Conservation (phyloP, 306 rosid species). For the Trifolium subterraneum region DNA sequence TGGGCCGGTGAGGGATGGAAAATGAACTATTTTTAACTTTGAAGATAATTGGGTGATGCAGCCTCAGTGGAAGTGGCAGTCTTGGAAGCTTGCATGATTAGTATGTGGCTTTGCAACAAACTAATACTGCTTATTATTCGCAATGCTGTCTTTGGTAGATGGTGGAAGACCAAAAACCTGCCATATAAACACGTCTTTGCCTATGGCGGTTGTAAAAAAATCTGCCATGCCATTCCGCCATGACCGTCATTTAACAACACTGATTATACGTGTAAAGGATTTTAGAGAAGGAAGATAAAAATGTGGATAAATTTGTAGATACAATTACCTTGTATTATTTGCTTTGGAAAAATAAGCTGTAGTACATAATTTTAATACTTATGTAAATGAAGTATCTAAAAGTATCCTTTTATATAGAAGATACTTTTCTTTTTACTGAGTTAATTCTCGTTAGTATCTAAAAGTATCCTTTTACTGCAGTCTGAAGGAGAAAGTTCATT, state of each 20-base stretch:
- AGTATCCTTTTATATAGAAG: neutral
- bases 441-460: neutral
- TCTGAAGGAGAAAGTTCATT: constrained; percentile 64
- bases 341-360: neutral
- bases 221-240: neutral
- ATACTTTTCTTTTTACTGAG: constrained; percentile 11
- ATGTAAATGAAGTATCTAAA: neutral
- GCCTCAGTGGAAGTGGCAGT: neutral
- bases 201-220: neutral
- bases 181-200: neutral
- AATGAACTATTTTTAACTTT: neutral
- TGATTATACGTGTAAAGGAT: neutral
- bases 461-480: constrained; percentile 56
- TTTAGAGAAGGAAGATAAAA: neutral
- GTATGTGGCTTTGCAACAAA: constrained; percentile 1
- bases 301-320: constrained; percentile 1
- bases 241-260: neutral
- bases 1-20: neutral
- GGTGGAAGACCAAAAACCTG: neutral
- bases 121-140: neutral
- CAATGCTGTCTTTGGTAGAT: neutral
- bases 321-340: neutral
- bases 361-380: neutral
- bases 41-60: neutral
- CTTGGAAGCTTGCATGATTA: neutral